Base-by-base conservation (phyloP, 1,284 basidiomycete species). In the Violaceomyces palustris region DNA sequence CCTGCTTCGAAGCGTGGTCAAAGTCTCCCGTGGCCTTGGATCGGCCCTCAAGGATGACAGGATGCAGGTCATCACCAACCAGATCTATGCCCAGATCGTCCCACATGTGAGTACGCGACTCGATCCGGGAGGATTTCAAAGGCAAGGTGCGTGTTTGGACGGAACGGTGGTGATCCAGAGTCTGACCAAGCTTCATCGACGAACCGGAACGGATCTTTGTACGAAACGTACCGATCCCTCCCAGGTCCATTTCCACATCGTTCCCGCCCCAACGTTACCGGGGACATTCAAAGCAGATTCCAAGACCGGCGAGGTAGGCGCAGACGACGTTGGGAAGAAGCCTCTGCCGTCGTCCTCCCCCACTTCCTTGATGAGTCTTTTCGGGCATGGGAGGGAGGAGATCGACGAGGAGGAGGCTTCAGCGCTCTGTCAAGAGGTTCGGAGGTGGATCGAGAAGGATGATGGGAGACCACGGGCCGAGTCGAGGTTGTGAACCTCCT, bases 81-180 rank as follows among this genome's bases (percentile, higher is more conserved):
- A 87, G 70, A 84, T 86, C 68, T 86, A 88, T 62, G 85, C 83
- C 0, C 85, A 87, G 64, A 83, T 83, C 6, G 84, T 87, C 3
- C 82, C 81, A n/a, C 85, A 87, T 75, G 84, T 85, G 52, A 46
- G 81, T 74, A 21, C 10, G 17, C 4, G 7, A 2, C 11, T 21
- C 3, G 18, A 18, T 24, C 10, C 14, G 17, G 7, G 2, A 28
- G 11, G 18, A 11, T 9, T 14, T 25, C 11, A 19, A 9, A 3
- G 22, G 15, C 19, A 19, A 7, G 4, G 23, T 25, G 4, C 10
- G 24, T 41, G 26, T n/a, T n/a, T n/a, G n/a, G n/a, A n/a, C n/a
- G n/a, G n/a, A n/a, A 25, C 25, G 35, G 31, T n/a, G 9, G 31
- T 6, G n/a, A 23, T 14, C 11, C 29, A 28, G 19, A 17, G 9